Evolutionary conservation across 106 monocot genomes (phyloP), one percentile per base, ranked within the genome.

Genomic region (Platanthera zijinensis): DNA sequence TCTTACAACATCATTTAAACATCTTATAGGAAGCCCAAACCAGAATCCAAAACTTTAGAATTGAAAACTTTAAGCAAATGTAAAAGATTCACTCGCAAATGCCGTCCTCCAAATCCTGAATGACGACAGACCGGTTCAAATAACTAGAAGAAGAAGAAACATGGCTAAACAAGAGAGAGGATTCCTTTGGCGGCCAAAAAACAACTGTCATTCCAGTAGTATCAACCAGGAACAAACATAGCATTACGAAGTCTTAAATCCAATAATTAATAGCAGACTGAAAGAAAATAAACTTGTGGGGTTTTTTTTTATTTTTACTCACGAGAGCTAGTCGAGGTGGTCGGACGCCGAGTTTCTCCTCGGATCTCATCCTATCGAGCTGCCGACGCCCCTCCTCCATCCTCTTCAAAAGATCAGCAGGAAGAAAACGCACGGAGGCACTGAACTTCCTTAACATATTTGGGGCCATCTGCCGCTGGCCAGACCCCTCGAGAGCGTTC

Each of bases 271-370:
- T 14, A 8, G 5, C 5, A 69, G 13, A 6, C 14, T 18, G 7
- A 71, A 48, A 49, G 7, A n/a, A 49, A 32, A 49, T 18, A 6
- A 48, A n/a, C 10, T 32, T n/a, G 19, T 7, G 49, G 30, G 18
- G n/a, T n/a, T n/a, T n/a, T 10, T 15, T 49, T 48, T 49, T 72
- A 39, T 39, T 39, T 39, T 39, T 25, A 74, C 90, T 79, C 56
- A 90, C 90, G 1, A 90, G 64, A 10, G 84, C 90, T 50, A 90
- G 13, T 71, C 85, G 82, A 4, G 90, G 84, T 32, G 76, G 83
- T 52, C 90, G 84, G 32, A 90, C 30, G 7, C 87, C 81, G 25
- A 64, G 10, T 50, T 68, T 21, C 5, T 18, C 48, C 51, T 48
- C 57, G 19, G 78, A 80, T 76, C 89, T 79, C 59, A 71, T 50